These are phyloP conservation scores for Novymonas esmeraldas DNA, from an alignment of 208 protist genomes.

Conservation along the genomic window DNA sequence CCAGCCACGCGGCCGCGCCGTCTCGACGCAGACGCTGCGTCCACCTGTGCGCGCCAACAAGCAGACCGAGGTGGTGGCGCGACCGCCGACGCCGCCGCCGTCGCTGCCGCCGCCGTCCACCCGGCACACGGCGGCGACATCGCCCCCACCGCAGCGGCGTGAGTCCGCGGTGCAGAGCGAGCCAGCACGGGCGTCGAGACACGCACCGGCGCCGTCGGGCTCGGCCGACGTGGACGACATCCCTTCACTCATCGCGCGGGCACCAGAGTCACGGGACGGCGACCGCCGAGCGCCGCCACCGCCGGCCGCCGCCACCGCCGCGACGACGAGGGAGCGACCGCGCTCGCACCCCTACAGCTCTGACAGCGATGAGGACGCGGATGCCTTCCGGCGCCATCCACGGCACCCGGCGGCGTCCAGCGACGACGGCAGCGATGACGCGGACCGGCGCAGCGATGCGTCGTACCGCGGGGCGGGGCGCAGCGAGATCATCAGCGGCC, in stretches of 20 bases:
- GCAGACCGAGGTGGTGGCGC: background rate
- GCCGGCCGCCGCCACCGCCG: background rate
- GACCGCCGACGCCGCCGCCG: background rate
- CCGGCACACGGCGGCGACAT: background rate
- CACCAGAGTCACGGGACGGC: background rate
- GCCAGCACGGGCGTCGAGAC: background rate
- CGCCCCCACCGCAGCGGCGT: background rate
- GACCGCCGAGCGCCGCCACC: too few species aligned
- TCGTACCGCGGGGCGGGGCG: background rate
- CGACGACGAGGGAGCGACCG: background rate
- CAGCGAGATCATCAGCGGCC: slow-evolving; percentile 1
- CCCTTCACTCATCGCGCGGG: background rate
- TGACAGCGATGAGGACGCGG: background rate
- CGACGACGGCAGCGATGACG: background rate
- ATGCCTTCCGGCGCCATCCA: background rate
- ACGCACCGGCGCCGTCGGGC: too few species aligned
- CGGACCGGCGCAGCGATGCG: background rate
- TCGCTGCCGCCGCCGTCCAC: background rate
- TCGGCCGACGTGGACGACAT: too few species aligned
- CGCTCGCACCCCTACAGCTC: background rate
- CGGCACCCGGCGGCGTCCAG: background rate
- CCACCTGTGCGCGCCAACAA: background rate
- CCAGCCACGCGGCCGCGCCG: background rate
- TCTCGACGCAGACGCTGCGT: background rate
- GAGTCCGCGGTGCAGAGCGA: background rate